phyloP scores from a whole-genome alignment of 257 asterid genomes.

The Solanum ossicruentum region DNA sequence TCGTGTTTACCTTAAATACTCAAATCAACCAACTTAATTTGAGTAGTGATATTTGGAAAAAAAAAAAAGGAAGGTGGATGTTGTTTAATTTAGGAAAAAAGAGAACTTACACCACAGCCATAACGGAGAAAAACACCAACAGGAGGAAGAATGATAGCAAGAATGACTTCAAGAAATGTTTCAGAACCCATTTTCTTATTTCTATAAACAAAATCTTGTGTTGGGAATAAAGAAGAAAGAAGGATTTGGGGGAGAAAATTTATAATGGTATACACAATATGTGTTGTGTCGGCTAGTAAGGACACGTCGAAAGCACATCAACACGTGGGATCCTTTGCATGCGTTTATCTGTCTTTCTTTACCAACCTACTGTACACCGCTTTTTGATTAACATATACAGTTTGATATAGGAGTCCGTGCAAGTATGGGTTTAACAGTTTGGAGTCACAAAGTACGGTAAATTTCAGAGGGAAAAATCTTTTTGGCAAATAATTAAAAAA shows the following conservation, averaged over 20 bases:
- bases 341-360: not conserved
- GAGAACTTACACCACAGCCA: constrained; percentile 63
- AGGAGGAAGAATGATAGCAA: constrained; percentile 85
- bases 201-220: not conserved
- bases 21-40: not conserved
- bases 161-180: constrained; percentile 66
- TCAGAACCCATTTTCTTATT: constrained; percentile 53
- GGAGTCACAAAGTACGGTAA: too few relatives aligned
- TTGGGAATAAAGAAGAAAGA: not conserved
- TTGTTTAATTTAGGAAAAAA: not conserved
- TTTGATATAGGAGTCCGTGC: too few relatives aligned
- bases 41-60: not conserved
- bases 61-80: too few relatives aligned
- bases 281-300: constrained; percentile 15
- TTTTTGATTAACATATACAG: not conserved
- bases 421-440: too few relatives aligned
- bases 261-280: not conserved
- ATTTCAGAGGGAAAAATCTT: too few relatives aligned
- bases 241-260: not conserved
- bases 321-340: not conserved
- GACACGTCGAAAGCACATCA: constrained; percentile 29
- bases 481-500: too few relatives aligned
- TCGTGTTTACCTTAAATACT: not conserved
- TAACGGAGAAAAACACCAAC: constrained; percentile 89
- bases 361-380: too few relatives aligned